A percentile compares a stretch with the other conserved stretches of the same genome.
These are phyloP conservation scores for Plantago major DNA, from an alignment of 257 asterid species.

Conservation along the genomic window DNA sequence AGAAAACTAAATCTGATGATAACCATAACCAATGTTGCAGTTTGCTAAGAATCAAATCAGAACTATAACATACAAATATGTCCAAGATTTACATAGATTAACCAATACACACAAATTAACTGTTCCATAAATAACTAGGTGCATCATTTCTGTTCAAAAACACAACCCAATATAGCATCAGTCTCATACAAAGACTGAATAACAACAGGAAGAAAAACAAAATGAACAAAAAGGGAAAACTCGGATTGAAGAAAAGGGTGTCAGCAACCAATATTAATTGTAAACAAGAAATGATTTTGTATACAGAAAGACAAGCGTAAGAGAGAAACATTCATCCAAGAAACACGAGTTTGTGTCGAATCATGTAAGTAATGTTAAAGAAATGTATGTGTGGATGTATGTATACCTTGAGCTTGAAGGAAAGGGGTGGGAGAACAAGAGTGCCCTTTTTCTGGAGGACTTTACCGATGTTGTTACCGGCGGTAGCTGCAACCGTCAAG, in stretches of 20 bases:
- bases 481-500: slow-evolving; percentile 91
- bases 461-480: slow-evolving; percentile 98
- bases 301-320: neutral
- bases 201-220: neutral
- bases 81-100: neutral
- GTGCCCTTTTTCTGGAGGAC: slow-evolving; percentile 99
- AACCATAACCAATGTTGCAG: too few relatives aligned
- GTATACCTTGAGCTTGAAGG: slow-evolving; percentile 88
- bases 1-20: neutral
- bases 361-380: too few relatives aligned
- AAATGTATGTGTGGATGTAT: neutral
- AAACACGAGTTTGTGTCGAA: neutral
- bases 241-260: too few relatives aligned
- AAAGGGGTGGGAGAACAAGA: slow-evolving; percentile 94
- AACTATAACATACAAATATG: neutral
- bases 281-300: slow-evolving; percentile 7
- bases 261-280: neutral
- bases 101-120: neutral
- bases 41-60: neutral
- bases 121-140: neutral
- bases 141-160: neutral
- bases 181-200: neutral
- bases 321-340: neutral
- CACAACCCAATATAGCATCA: neutral
- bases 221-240: neutral